Evolutionary conservation across 345 rosid genomes (phyloP).

Genomic region (Geranium rotundifolium): DNA sequence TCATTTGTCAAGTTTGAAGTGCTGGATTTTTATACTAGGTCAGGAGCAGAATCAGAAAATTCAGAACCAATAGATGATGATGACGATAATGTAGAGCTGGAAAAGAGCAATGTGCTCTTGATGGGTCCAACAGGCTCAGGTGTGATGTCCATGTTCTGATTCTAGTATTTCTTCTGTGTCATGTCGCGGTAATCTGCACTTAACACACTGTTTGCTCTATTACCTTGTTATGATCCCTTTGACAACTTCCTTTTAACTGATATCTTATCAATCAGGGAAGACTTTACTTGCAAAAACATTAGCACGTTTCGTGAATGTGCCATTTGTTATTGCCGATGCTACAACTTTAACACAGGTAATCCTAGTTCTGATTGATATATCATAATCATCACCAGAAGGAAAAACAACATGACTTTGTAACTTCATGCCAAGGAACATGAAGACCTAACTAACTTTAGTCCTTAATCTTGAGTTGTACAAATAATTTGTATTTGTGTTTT

Average conservation of each 20-base stretch:
- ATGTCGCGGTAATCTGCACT: background rate
- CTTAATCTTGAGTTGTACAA: too few relatives aligned
- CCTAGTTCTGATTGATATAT: background rate
- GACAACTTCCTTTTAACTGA: slow-evolving; percentile 14
- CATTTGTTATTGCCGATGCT: slow-evolving; percentile 81
- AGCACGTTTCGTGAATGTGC: slow-evolving; percentile 76
- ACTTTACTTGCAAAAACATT: slow-evolving; percentile 75
- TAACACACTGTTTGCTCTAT: background rate
- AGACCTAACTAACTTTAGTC: background rate
- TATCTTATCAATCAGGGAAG: slow-evolving; percentile 43
- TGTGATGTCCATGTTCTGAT: slow-evolving; percentile 13
- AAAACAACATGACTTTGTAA: background rate
- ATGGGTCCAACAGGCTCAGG: slow-evolving; percentile 99
- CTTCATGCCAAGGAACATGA: background rate
- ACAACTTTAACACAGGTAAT: slow-evolving; percentile 80
- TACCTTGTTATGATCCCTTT: background rate
- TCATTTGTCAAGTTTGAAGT: slow-evolving; percentile 18
- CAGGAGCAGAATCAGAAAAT: slow-evolving; percentile 48
- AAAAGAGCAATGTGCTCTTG: slow-evolving; percentile 90
- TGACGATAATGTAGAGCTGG: slow-evolving; percentile 76
- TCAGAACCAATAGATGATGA: slow-evolving; percentile 46
- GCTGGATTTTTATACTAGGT: slow-evolving; percentile 53
- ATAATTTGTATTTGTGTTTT: background rate
- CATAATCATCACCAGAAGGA: background rate
- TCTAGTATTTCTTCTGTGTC: background rate